Evolutionary conservation across 1,139 yeast species (phyloP), one percentile per base, ranked within the genome.

Genomic region (Kodamaea derodonti): DNA sequence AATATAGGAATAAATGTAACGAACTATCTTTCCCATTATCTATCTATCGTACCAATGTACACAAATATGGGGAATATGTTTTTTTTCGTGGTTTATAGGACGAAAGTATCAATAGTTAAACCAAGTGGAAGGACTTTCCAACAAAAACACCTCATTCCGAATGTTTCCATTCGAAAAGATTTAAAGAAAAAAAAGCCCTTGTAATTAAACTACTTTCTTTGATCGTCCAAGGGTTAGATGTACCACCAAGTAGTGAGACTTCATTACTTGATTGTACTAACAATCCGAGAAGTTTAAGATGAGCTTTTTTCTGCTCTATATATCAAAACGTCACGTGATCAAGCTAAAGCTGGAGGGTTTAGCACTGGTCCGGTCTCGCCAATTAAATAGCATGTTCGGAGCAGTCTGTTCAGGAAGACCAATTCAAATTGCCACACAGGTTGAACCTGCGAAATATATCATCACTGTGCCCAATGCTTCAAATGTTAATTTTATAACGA

Each of bases 1-100:
- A 13, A 46, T 27, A 11, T 18, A 20, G 27, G 27, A 30, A 27
- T 5, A 11, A 27, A 30, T 12, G 83, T 79, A 67, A 75, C 83
- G 81, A 76, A 73, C 80, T 75, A 75, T 78, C 87, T 81, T 80
- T 72, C 72, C 84, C 86, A 25, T 78, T 67, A 76, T 75, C 73
- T 84, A 79, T 77, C 81, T 76, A 64, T 66, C 64, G 68, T 70
- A 48, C 51, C 50, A 45, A 49, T 50, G 55, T 54, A 75, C 76
- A 72, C 77, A 75, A 74, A 75, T 78, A 77, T 77, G 85, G 84
- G 78, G 74, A 80, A 80, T 80, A 80, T 80, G 86, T 80, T 75
- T 81, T 80, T 75, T 81, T 69, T 71, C 85, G 81, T 73, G 47
- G 72, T 62, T 41, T 81, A 63, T 81, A 61, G 85, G 85, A 73